Evolutionary conservation across 2,329 filamentous ascomycete genomes (phyloP).

Genomic region (Colletotrichum tamarilloi): DNA sequence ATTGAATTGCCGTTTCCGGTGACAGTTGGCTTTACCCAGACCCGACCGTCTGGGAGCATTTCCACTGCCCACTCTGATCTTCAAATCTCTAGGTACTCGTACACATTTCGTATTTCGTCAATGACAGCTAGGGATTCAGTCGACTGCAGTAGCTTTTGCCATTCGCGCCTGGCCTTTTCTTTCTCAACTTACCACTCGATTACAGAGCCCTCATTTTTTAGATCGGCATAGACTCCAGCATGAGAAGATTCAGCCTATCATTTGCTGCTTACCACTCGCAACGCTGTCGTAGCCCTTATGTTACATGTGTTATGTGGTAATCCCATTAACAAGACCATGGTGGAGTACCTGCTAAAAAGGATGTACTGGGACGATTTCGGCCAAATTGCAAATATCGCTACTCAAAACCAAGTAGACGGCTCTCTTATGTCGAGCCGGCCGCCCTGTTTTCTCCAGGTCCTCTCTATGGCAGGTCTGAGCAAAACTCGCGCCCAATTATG

Average conservation of each 20-base stretch:
- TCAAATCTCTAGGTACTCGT: neutral
- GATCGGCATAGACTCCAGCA: neutral
- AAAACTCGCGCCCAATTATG: too few species aligned
- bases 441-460: too few species aligned
- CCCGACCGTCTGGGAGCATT: neutral
- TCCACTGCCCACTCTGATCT: neutral
- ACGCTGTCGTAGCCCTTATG: too few species aligned
- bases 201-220: neutral
- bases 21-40: neutral
- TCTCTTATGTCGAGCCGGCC: too few species aligned
- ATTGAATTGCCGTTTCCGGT: constrained; percentile 12
- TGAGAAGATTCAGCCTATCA: neutral
- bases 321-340: too few species aligned
- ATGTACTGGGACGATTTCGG: too few species aligned
- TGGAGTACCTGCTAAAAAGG: too few species aligned
- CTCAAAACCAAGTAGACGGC: too few species aligned
- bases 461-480: too few species aligned
- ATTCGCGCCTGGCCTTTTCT: neutral
- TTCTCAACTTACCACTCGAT: neutral
- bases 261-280: too few species aligned
- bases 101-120: neutral
- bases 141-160: neutral
- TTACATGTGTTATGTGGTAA: too few species aligned
- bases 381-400: too few species aligned
- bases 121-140: neutral